Evolutionary conservation across 805 yeast species (phyloP).

Genomic region (Candida saitoana): DNA sequence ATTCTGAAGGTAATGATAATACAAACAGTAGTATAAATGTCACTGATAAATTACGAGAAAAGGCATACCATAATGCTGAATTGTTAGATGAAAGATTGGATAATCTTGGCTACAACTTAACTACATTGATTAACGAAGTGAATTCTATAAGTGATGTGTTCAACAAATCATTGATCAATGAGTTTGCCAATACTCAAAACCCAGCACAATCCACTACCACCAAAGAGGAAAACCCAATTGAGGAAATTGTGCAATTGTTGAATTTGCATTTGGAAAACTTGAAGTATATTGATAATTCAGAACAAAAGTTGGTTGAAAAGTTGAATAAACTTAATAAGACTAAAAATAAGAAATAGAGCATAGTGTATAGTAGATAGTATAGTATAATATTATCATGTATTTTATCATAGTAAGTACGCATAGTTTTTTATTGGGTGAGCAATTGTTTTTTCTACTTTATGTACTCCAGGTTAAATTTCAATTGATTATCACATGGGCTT

Average conservation of each 20-base stretch:
- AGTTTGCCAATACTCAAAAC: slow-evolving; percentile 13
- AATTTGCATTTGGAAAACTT: slow-evolving; percentile 87
- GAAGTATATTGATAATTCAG: slow-evolving; percentile 78
- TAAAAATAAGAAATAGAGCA: slow-evolving; percentile 11
- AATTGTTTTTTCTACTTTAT: too few species aligned
- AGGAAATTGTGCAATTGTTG: slow-evolving; percentile 73
- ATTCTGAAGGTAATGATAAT: slow-evolving; percentile 10
- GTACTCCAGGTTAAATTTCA: too few species aligned
- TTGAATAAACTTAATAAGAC: slow-evolving; percentile 38
- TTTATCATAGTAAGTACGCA: too few species aligned
- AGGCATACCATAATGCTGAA: slow-evolving; percentile 85
- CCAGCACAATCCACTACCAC: background rate
- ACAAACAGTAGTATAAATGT: slow-evolving; percentile 35
- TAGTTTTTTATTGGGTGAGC: too few species aligned
- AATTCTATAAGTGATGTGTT: slow-evolving; percentile 79
- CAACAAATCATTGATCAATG: slow-evolving; percentile 52
- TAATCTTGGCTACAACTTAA: slow-evolving; percentile 67
- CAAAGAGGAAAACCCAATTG: slow-evolving; percentile 38
- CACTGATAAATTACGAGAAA: slow-evolving; percentile 83
- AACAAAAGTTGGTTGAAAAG: slow-evolving; percentile 63
- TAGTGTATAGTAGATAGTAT: background rate
- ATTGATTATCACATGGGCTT: background rate
- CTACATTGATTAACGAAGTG: slow-evolving; percentile 73
- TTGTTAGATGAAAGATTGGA: slow-evolving; percentile 77
- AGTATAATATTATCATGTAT: background rate